A percentile compares a stretch with the other conserved stretches of the same genome.
Conservation (phyloP, 2,329 filamentous ascomycete genomes). For the Aspergillus sp. region DNA sequence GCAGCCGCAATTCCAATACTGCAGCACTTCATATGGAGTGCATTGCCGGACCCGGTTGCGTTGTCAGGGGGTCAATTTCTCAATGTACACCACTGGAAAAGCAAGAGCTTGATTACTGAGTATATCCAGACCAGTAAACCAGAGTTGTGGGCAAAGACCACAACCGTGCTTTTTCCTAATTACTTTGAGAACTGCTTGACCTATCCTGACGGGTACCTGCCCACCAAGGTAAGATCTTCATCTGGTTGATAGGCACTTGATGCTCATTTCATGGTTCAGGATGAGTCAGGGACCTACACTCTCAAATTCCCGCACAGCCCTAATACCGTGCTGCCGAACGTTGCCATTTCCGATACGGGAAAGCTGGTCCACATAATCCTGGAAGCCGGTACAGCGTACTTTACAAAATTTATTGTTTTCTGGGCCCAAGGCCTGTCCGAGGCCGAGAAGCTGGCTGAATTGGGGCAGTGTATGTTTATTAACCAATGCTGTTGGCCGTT, state of each 20-base stretch:
- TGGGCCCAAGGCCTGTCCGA: slow-evolving; percentile 9
- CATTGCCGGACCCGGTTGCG: slow-evolving; percentile 8
- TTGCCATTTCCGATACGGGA: neutral
- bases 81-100: slow-evolving; percentile 3
- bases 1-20: slow-evolving; percentile 3
- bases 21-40: slow-evolving; percentile 14
- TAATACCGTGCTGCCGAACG: neutral
- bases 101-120: neutral
- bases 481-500: too few species aligned
- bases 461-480: neutral
- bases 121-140: slow-evolving; percentile 2
- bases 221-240: neutral
- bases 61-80: slow-evolving; percentile 8
- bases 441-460: slow-evolving; percentile 11
- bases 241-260: neutral
- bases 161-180: neutral
- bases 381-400: slow-evolving; percentile 2
- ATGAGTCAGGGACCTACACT: neutral
- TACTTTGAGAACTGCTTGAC: slow-evolving; percentile 16
- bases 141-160: slow-evolving; percentile 10
- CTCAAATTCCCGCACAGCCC: neutral
- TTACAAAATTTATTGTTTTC: slow-evolving; percentile 12
- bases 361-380: neutral
- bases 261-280: neutral
- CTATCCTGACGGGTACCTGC: slow-evolving; percentile 8